Evolutionary conservation across 1,139 yeast species (phyloP).

Genomic region (Diutina siamensis): DNA sequence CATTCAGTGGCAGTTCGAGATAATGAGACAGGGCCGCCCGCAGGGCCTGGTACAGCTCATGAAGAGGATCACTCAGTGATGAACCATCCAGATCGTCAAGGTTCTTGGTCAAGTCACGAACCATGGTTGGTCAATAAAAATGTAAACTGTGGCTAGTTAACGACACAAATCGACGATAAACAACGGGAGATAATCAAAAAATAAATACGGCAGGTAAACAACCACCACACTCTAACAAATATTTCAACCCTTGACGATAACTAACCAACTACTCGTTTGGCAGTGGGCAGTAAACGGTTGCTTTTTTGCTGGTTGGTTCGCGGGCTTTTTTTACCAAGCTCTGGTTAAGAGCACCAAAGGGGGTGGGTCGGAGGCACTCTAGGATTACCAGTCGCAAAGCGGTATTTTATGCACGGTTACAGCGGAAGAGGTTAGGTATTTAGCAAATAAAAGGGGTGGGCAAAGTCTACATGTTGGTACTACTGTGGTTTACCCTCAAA

Average conservation of each 20-base stretch:
- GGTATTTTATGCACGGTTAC: too few relatives aligned
- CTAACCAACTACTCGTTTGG: too few relatives aligned
- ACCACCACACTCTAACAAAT: too few relatives aligned
- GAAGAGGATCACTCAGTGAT: background rate
- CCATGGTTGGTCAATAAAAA: too few relatives aligned
- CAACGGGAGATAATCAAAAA: background rate
- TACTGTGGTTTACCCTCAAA: too few relatives aligned
- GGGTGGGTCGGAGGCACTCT: too few relatives aligned
- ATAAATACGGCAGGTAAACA: background rate
- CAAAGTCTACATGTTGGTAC: too few relatives aligned
- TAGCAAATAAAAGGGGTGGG: too few relatives aligned
- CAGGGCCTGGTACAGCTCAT: background rate
- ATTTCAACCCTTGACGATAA: too few relatives aligned
- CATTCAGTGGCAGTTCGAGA: constrained; percentile 3
- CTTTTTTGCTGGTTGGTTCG: background rate
- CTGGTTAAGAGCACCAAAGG: background rate
- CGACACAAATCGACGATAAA: too few relatives aligned
- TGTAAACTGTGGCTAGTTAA: too few relatives aligned
- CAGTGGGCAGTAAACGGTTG: background rate
- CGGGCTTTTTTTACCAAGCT: background rate
- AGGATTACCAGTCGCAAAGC: too few relatives aligned
- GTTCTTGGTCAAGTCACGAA: constrained; percentile 4
- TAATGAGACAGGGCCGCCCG: background rate
- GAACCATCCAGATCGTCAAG: background rate
- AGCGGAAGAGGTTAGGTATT: background rate